Evolutionary conservation across 805 yeast genomes (phyloP), one percentile per base, ranked within the genome.

Genomic region (Candida parachauliodes): DNA sequence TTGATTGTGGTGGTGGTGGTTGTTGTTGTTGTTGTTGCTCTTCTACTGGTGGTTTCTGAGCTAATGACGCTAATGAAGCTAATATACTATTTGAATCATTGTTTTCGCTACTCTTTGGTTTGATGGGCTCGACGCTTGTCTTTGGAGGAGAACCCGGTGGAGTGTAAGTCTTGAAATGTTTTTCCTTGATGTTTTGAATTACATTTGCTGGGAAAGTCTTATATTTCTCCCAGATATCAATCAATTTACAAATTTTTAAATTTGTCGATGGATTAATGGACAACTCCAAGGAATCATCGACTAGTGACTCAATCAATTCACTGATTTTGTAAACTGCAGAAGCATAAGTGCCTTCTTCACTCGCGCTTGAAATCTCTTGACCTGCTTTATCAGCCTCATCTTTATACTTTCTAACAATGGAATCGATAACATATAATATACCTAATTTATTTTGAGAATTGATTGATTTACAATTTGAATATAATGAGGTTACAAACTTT

Each of bases 151-250:
- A 50, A 19, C 77, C 83, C 2, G 83, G 83, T 26, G 93, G 91
- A 4, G 94, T 82, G 8, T 79, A 73, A 11, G 88, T 66, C 34
- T 61, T 64, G 51, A 82, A 83, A 57, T 76, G 76, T 52, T 75
- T 80, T 9, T 68, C 59, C 54, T 81, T 76, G 41, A 87, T 72
- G 14, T 71, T 55, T 31, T 70, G 60, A 39, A 93, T 65, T 22
- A 72, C 63, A 28, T 70, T 68, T 29, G 76, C 74, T 39, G 70
- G 69, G 62, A 93, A 91, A 11, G 96, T 83, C 29, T 77, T 79
- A 25, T 88, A 83, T 46, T 86, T 79, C 48, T 79, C 86, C 98
- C 98, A 93, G 51, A 93, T 89, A 46, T 87, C 95, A 47, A 93
- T 75, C 49, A 93, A 72, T 62, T 88, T 91, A 51, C 80, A 69